Conservation (phyloP, 768 basidiomycete species). For the Rubroboletus pulcherrimus region DNA sequence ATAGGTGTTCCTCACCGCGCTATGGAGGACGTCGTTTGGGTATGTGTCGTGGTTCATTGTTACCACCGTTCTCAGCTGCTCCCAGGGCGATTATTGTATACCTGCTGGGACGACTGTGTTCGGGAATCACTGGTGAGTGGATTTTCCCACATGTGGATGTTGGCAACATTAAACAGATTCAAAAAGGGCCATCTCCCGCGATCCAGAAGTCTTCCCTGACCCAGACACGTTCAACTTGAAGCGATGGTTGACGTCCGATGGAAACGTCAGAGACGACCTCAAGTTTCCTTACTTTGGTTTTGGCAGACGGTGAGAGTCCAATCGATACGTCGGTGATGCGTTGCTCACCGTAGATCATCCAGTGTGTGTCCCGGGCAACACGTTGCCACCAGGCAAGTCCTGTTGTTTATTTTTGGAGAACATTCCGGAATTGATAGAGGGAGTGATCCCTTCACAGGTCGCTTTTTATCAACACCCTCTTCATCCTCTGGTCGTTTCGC, state of each 20-base stretch:
- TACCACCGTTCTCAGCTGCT: background rate
- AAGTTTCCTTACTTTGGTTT: constrained; percentile 52
- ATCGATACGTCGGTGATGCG: background rate
- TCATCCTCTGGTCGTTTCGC: constrained; percentile 59
- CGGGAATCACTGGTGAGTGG: constrained; percentile 17
- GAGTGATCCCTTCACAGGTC: constrained; percentile 37
- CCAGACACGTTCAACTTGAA: constrained; percentile 35
- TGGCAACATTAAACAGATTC: background rate
- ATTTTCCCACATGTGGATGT: background rate
- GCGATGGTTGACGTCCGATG: constrained; percentile 26
- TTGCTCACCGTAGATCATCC: background rate
- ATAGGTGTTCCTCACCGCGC: constrained; percentile 12
- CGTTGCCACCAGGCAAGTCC: constrained; percentile 40
- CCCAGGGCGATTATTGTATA: constrained; percentile 14
- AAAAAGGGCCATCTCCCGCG: constrained; percentile 34
- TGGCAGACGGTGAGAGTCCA: constrained; percentile 33
- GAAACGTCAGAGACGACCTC: constrained; percentile 40
- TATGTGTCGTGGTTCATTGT: background rate
- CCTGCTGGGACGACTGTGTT: constrained; percentile 17
- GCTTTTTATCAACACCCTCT: constrained; percentile 55
- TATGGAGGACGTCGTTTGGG: constrained; percentile 19
- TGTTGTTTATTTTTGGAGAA: background rate
- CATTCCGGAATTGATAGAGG: background rate
- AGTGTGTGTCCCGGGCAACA: constrained; percentile 61
- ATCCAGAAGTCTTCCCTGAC: constrained; percentile 35